Evolutionary conservation across 1,139 yeast species (phyloP).

Genomic region (Zygosaccharomyces pseudobailii): DNA sequence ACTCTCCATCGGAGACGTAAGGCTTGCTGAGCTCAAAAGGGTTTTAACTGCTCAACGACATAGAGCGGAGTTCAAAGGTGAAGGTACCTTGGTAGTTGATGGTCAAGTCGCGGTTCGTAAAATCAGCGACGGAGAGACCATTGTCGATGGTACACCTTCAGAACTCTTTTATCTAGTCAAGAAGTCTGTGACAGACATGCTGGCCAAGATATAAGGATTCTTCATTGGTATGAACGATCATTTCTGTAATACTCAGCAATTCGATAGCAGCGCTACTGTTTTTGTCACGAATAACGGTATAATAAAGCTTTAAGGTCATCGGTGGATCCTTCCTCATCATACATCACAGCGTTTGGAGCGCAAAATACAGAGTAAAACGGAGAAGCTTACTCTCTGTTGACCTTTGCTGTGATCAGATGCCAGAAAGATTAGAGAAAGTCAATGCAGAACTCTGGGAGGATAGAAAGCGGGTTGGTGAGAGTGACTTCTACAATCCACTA

Average conservation of each 20-base stretch:
- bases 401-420: neutral
- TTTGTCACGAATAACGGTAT: neutral
- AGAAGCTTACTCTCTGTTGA: no score
- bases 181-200: slow-evolving; percentile 66
- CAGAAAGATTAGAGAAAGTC: neutral
- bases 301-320: neutral
- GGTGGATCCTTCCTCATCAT: no score
- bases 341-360: neutral
- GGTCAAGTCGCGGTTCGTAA: slow-evolving; percentile 72
- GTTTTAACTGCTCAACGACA: slow-evolving; percentile 54
- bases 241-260: neutral
- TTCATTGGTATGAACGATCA: neutral
- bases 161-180: slow-evolving; percentile 76
- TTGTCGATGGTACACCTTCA: slow-evolving; percentile 79
- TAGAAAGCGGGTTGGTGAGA: neutral
- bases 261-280: neutral
- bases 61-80: slow-evolving; percentile 85
- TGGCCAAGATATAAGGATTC: slow-evolving; percentile 49
- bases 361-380: neutral
- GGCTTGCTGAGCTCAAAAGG: slow-evolving; percentile 74
- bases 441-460: slow-evolving; percentile 16
- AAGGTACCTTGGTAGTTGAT: slow-evolving; percentile 86
- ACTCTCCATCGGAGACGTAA: slow-evolving; percentile 83
- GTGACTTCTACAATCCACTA: slow-evolving; percentile 12
- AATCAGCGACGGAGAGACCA: slow-evolving; percentile 72